A percentile compares a stretch with the other conserved stretches of the same genome.
phyloP scores from a whole-genome alignment of 2,329 filamentous ascomycete genomes.

The Scleromitrula shiraiana region DNA sequence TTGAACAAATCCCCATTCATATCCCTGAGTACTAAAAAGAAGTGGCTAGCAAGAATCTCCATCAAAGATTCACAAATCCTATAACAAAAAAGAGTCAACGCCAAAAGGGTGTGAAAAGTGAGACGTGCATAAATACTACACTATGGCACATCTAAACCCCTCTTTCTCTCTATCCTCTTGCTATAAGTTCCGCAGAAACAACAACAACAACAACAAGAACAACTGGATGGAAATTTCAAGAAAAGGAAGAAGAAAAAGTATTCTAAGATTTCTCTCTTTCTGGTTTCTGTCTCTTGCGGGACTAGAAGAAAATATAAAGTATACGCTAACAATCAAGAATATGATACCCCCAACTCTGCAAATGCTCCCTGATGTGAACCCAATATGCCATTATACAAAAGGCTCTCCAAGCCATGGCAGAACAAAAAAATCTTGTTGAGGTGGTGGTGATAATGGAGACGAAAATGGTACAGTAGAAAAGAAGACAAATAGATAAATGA shows the following conservation, averaged over 20 bases:
- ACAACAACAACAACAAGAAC: too few species aligned
- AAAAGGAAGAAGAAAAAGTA: not conserved
- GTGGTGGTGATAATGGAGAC: slow-evolving; percentile 11
- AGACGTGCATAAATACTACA: too few species aligned
- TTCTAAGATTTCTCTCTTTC: not conserved
- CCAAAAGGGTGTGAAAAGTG: too few species aligned
- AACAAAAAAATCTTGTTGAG: slow-evolving; percentile 17
- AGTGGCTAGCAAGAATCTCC: too few species aligned
- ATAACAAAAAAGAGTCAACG: not conserved
- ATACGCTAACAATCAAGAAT: slow-evolving; percentile 10
- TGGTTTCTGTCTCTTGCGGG: not conserved
- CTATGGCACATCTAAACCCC: too few species aligned
- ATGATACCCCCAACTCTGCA: slow-evolving; percentile 6
- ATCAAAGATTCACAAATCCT: not conserved
- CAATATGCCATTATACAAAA: slow-evolving; percentile 26
- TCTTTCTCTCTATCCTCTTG: too few species aligned
- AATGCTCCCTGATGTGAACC: slow-evolving; percentile 3
- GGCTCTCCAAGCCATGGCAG: slow-evolving; percentile 17
- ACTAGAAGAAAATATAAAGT: not conserved
- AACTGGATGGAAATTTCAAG: too few species aligned
- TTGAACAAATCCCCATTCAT: not conserved
- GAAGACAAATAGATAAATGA: slow-evolving; percentile 13
- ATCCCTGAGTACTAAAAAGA: too few species aligned
- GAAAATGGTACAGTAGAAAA: slow-evolving; percentile 29
- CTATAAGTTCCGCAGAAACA: too few species aligned